Conservation (phyloP, 2,329 filamentous ascomycete species). For the Clonostachys chloroleuca region DNA sequence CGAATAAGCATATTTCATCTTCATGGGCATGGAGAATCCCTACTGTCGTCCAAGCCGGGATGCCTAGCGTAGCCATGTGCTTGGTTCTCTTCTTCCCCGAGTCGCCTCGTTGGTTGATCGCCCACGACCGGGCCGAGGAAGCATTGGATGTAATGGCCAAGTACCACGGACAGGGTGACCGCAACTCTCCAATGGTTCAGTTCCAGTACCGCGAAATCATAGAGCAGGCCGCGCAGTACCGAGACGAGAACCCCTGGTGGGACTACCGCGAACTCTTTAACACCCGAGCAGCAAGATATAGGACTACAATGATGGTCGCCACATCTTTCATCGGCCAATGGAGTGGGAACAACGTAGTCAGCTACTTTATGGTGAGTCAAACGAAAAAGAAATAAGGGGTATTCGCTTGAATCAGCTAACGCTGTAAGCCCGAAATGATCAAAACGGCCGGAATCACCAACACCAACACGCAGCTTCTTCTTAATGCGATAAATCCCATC, state of each 20-base stretch:
- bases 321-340: conserved; percentile 50
- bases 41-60: conserved; percentile 44
- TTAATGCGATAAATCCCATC: conserved; percentile 36
- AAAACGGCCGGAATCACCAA: conserved; percentile 27
- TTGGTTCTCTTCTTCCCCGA: conserved; percentile 61
- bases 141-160: conserved; percentile 51
- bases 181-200: conserved; percentile 44
- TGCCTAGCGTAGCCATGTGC: conserved; percentile 53
- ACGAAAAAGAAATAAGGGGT: background rate
- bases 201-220: conserved; percentile 53
- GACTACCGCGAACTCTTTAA: conserved; percentile 51
- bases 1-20: conserved; percentile 13
- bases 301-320: conserved; percentile 41
- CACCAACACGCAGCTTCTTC: conserved; percentile 30
- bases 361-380: conserved; percentile 24
- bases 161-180: conserved; percentile 56
- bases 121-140: conserved; percentile 49
- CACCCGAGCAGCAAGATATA: conserved; percentile 38
- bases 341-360: conserved; percentile 36
- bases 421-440: conserved; percentile 1
- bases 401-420: background rate
- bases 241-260: conserved; percentile 56
- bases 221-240: conserved; percentile 39
- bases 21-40: conserved; percentile 56
- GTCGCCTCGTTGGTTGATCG: conserved; percentile 55